These are phyloP conservation scores for Cladosporium phlei DNA, from an alignment of 2,329 filamentous ascomycete species.

Conservation along the genomic window DNA sequence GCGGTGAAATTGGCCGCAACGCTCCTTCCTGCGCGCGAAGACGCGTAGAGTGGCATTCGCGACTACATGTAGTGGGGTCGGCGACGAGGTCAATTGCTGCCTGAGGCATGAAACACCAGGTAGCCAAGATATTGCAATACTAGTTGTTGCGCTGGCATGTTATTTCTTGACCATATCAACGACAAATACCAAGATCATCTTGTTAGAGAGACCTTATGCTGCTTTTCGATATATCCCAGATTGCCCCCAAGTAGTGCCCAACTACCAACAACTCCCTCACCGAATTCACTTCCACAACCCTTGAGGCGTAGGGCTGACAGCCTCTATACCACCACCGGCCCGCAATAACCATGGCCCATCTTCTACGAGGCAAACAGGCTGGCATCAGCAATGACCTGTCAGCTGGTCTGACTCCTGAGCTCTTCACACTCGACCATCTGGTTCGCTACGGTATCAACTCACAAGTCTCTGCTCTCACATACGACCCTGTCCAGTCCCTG, in stretches of 20 bases:
- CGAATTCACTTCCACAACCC: too few relatives aligned
- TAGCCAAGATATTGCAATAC: too few relatives aligned
- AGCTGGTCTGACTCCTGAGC: constrained; percentile 67
- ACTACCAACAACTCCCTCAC: too few relatives aligned
- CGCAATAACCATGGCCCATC: constrained; percentile 75
- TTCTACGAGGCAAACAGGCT: constrained; percentile 86
- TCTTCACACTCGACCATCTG: constrained; percentile 78
- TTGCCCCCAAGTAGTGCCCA: too few relatives aligned
- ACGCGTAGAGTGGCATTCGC: too few relatives aligned
- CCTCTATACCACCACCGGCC: constrained; percentile 13
- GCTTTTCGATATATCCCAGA: too few relatives aligned
- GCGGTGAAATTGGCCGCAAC: too few relatives aligned
- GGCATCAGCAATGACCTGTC: constrained; percentile 91
- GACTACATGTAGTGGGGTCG: too few relatives aligned
- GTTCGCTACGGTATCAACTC: constrained; percentile 69
- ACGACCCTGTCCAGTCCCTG: constrained; percentile 90
- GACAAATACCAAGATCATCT: too few relatives aligned
- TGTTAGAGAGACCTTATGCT: too few relatives aligned
- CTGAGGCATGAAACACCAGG: not conserved
- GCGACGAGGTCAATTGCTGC: not conserved
- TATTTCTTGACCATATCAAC: constrained; percentile 6
- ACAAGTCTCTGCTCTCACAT: constrained; percentile 71
- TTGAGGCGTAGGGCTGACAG: constrained; percentile 10
- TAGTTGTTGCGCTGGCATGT: constrained; percentile 4
- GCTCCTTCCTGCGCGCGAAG: too few relatives aligned